Evolutionary conservation across 164 flowering plant species (phyloP).

Genomic region (Saururus chinensis): DNA sequence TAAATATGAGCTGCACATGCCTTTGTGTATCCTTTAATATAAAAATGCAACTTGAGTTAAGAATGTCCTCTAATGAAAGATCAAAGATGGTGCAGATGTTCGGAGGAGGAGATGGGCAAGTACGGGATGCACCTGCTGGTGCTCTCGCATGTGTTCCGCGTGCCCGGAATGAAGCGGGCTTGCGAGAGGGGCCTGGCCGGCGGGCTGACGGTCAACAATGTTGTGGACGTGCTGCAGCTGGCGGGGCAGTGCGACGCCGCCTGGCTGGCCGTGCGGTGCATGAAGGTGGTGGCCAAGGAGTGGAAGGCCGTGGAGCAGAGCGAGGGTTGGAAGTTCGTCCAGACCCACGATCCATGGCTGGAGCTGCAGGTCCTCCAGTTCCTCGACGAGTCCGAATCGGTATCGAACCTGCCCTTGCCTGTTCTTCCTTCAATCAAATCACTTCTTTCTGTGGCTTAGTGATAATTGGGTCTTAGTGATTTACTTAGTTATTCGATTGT

Average conservation of each 20-base stretch:
- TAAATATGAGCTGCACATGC: too few relatives aligned
- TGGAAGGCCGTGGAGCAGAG: constrained; percentile 64
- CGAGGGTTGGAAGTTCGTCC: constrained; percentile 85
- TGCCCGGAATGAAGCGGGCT: constrained; percentile 57
- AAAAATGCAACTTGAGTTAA: too few relatives aligned
- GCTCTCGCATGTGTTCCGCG: constrained; percentile 65
- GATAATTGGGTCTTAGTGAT: too few relatives aligned
- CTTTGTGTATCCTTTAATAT: too few relatives aligned
- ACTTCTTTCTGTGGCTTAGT: too few relatives aligned
- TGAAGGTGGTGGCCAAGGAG: constrained; percentile 46
- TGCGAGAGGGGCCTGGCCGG: constrained; percentile 43
- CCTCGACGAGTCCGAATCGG: constrained; percentile 75
- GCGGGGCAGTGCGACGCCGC: constrained; percentile 81
- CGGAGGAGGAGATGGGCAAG: constrained; percentile 55
- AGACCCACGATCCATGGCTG: constrained; percentile 66
- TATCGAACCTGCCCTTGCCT: too few relatives aligned
- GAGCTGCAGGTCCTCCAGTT: constrained; percentile 79
- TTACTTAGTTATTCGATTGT: too few relatives aligned
- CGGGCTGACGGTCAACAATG: constrained; percentile 50
- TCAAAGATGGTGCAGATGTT: too few relatives aligned
- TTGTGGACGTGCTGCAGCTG: constrained; percentile 75
- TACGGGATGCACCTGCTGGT: constrained; percentile 78
- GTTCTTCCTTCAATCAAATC: too few relatives aligned
- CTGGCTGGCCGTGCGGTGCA: constrained; percentile 60
- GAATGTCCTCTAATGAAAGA: too few relatives aligned